Conservation (phyloP, 2,329 filamentous ascomycete genomes). For the Claviceps cyperi region DNA sequence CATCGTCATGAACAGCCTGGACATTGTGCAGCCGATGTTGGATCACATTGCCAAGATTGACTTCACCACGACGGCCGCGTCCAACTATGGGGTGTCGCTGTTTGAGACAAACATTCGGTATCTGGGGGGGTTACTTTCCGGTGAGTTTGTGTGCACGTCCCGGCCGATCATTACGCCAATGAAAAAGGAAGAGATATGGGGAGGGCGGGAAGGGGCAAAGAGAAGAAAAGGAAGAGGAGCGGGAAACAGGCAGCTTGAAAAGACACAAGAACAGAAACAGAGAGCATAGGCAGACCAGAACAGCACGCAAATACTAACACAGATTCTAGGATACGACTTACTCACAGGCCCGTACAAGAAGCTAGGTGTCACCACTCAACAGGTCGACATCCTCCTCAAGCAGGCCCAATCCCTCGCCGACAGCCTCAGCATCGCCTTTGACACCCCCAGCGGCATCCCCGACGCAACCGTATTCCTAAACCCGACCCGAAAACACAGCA, state of each 20-base stretch:
- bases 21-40: constrained; percentile 57
- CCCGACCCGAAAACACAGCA: constrained; percentile 32
- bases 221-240: not conserved
- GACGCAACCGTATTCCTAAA: constrained; percentile 52
- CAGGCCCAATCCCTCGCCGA: constrained; percentile 60
- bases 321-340: constrained; percentile 46
- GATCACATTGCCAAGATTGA: constrained; percentile 56
- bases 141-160: constrained; percentile 18
- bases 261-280: too few relatives aligned
- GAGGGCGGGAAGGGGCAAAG: too few relatives aligned
- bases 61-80: constrained; percentile 41
- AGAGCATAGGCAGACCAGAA: not conserved
- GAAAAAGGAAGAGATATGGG: not conserved
- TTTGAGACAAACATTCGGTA: constrained; percentile 91
- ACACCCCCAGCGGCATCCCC: constrained; percentile 62
- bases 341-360: constrained; percentile 49
- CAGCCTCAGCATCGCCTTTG: constrained; percentile 61
- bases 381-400: constrained; percentile 44
- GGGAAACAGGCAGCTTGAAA: not conserved
- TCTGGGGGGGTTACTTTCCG: constrained; percentile 65
- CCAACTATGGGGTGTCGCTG: constrained; percentile 46
- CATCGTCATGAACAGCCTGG: constrained; percentile 55
- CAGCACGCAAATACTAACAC: not conserved
- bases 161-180: too few relatives aligned
- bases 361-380: constrained; percentile 27